phyloP scores from a whole-genome alignment of 1,284 basidiomycete genomes.

The Lentinus polychrous region DNA sequence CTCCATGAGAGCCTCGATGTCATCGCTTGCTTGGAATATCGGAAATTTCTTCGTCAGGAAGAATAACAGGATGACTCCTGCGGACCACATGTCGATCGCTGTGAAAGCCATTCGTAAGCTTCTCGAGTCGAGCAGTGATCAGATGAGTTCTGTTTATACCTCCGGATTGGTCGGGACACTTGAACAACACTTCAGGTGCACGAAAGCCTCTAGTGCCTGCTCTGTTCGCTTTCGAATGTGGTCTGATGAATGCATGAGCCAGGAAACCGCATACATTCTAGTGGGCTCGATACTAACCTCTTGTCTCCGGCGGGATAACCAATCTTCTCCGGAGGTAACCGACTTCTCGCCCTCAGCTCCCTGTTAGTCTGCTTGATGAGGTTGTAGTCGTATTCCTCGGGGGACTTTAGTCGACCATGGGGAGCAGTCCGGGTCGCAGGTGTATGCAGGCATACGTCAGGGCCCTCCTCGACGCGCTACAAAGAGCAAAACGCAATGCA shows the following conservation, averaged over 20 bases:
- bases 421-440: slow-evolving; percentile 51
- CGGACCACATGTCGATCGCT: slow-evolving; percentile 98
- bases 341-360: slow-evolving; percentile 56
- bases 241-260: slow-evolving; percentile 36
- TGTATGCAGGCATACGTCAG: slow-evolving; percentile 69
- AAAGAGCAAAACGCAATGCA: neutral
- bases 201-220: slow-evolving; percentile 97
- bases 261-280: neutral
- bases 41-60: slow-evolving; percentile 93
- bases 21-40: slow-evolving; percentile 91
- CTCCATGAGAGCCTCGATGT: slow-evolving; percentile 94
- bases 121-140: neutral
- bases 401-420: slow-evolving; percentile 51
- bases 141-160: slow-evolving; percentile 45
- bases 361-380: slow-evolving; percentile 45
- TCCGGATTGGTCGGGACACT: slow-evolving; percentile 91
- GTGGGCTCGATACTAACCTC: slow-evolving; percentile 31
- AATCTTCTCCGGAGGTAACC: slow-evolving; percentile 54
- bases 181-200: slow-evolving; percentile 93
- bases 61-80: slow-evolving; percentile 87
- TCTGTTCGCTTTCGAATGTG: slow-evolving; percentile 89
- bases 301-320: slow-evolving; percentile 69
- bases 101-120: slow-evolving; percentile 10
- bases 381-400: slow-evolving; percentile 35
- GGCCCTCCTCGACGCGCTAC: slow-evolving; percentile 52